Conservation (phyloP, 345 rosid species). For the Linum lewisii region DNA sequence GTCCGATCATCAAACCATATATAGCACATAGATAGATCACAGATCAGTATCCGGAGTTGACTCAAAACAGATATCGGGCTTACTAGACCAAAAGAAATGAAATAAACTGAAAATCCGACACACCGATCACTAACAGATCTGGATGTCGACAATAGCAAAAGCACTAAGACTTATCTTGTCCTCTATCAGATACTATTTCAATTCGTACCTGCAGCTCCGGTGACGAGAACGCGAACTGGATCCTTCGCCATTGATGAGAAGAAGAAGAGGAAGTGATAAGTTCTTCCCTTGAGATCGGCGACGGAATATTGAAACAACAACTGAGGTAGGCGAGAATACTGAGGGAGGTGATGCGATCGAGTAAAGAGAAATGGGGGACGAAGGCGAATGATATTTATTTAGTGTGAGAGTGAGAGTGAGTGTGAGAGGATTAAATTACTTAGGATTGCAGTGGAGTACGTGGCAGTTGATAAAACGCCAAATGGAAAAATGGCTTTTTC, state of each 20-base stretch:
- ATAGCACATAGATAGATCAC: neutral
- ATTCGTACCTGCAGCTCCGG: constrained; percentile 89
- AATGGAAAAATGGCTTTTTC: no score
- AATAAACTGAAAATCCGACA: neutral
- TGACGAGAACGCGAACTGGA: constrained; percentile 93
- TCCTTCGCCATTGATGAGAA: constrained; percentile 69
- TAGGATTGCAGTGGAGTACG: no score
- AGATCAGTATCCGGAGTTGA: neutral
- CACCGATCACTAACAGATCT: neutral
- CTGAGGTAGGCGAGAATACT: neutral
- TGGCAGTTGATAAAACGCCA: no score
- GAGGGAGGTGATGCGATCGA: neutral
- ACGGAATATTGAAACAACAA: neutral
- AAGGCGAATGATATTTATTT: neutral
- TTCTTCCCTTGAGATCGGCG: neutral
- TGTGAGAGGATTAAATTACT: no score
- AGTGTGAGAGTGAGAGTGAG: no score
- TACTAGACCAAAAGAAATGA: neutral
- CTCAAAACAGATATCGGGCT: neutral
- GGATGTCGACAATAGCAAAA: neutral
- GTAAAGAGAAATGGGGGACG: neutral
- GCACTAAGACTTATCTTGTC: no score
- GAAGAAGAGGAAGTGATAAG: constrained; percentile 5
- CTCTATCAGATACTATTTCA: neutral
- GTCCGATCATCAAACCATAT: neutral